Base-by-base conservation (phyloP, 106 monocot genomes). In the Phalaenopsis equestris region DNA sequence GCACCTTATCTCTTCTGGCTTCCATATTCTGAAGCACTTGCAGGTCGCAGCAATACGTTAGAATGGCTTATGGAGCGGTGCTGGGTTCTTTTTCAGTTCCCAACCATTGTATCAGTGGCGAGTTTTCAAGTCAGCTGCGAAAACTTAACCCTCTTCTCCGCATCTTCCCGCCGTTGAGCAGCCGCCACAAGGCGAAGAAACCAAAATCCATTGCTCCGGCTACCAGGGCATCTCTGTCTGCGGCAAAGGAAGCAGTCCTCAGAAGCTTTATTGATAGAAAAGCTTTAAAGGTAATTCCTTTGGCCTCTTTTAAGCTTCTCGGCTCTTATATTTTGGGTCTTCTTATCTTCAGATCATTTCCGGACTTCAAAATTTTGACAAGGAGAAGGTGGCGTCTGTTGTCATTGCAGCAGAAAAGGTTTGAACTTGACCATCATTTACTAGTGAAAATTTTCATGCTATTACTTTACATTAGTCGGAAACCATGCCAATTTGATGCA, bases 391-490 rank as follows among this genome's bases (percentile, higher is more conserved):
- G 80, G 84, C 96, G 7, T 88, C 89, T 73, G 93, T 93, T 72
- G 86, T 96, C 80, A 90, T 85, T 67, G 91, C 96, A 68, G 94
- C 97, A 48, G 94, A 97, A 68, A 94, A 97, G 94, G 96, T 96
- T 12, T 52, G 43, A 52, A 52, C 52, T 52, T 12, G 12, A 52
- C 12, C 12, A 12, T 52, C 52, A 0, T 48, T 9, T 48, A 10
- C 8, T 48, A 8, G 48, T 48, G 48, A 48, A 48, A 48, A 48
- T 9, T 48, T 48, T 48, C 48, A 8, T 48, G 48, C 8, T 48
- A 9, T 9, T 48, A 52, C 12, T 52, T 52, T 14, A 52, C 52
- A 52, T 12, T 52, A 52, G 12, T 52, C 14, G 52, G 52, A 52
- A 52, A 12, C 12, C 10, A 14, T 52, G 52, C 3, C 12, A 52